Evolutionary conservation across 805 yeast genomes (phyloP).

Genomic region (Lipomyces kockii): DNA sequence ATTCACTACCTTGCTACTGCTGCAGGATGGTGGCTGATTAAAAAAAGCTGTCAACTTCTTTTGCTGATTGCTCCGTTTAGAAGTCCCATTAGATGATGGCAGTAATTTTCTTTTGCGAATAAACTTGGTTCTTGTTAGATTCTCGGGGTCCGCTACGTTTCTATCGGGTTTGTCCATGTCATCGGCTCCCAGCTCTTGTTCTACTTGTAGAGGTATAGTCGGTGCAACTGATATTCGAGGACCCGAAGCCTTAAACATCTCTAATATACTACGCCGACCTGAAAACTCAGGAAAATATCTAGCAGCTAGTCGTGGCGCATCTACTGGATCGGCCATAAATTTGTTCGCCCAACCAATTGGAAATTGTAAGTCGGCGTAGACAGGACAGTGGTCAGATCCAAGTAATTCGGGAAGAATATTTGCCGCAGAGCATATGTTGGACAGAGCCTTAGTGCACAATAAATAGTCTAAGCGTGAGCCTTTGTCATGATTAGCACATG

Average conservation of each 20-base stretch:
- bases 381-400: constrained; percentile 97
- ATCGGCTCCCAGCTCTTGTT: neutral
- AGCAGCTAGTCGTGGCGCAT: constrained; percentile 29
- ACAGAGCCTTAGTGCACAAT: constrained; percentile 53
- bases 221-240: neutral
- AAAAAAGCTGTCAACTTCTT: neutral
- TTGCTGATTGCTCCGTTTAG: neutral
- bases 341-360: constrained; percentile 1
- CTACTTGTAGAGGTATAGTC: neutral
- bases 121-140: neutral
- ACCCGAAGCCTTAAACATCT: constrained; percentile 23
- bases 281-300: constrained; percentile 28
- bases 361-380: constrained; percentile 65
- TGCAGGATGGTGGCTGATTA: neutral
- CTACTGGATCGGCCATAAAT: neutral
- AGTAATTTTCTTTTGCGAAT: neutral
- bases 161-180: neutral
- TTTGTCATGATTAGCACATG: constrained; percentile 34
- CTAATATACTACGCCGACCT: constrained; percentile 30
- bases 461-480: constrained; percentile 90
- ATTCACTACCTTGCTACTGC: neutral
- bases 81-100: neutral
- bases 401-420: constrained; percentile 69
- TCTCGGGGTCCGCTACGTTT: neutral
- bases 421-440: constrained; percentile 48